Evolutionary conservation across 176 grass and related monocot species (phyloP).

Genomic region (Rhipidocladum racemiflorum): DNA sequence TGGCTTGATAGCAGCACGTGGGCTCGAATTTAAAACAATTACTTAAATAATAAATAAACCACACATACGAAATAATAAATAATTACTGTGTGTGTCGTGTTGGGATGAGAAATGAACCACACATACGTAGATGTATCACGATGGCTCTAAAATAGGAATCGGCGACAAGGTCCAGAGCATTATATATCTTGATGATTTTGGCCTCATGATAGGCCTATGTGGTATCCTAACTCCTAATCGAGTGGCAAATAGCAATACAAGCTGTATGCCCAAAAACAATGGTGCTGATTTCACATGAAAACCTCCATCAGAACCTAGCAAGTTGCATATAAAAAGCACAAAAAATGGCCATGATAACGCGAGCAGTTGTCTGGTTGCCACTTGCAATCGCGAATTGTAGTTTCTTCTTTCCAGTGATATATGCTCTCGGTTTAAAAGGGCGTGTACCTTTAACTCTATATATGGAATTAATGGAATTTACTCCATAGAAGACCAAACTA

Average conservation of each 20-base stretch:
- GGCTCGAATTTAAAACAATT: too few species aligned
- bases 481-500: not conserved
- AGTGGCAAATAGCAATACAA: not conserved
- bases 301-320: conserved; percentile 5
- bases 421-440: not conserved
- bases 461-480: not conserved
- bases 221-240: not conserved
- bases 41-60: too few species aligned
- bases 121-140: not conserved
- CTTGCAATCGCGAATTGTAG: not conserved
- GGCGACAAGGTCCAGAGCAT: not conserved
- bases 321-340: not conserved
- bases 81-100: not conserved
- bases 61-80: too few species aligned
- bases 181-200: not conserved
- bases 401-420: not conserved
- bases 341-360: not conserved
- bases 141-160: not conserved
- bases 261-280: not conserved
- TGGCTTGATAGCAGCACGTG: too few species aligned
- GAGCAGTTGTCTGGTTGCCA: not conserved
- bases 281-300: conserved; percentile 2
- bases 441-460: not conserved
- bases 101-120: not conserved
- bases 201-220: not conserved